A percentile compares a stretch with the other conserved stretches of the same genome.
These are phyloP conservation scores for Keithomyces neogunnii DNA, from an alignment of 2,329 filamentous ascomycete genomes.

Conservation along the genomic window DNA sequence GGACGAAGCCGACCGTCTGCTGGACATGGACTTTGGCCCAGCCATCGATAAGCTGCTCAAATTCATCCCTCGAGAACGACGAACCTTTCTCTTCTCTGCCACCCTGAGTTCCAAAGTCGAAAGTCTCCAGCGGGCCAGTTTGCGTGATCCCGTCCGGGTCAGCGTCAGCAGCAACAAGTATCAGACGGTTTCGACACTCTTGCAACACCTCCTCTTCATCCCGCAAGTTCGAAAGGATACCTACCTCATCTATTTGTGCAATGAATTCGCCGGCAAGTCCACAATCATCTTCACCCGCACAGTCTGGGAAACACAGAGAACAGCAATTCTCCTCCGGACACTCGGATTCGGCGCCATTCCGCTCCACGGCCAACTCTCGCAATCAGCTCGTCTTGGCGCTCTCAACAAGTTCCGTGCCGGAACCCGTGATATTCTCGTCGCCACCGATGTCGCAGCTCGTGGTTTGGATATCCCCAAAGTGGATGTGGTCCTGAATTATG, in stretches of 20 bases:
- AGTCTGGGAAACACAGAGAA: slow-evolving; percentile 79
- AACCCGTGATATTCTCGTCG: slow-evolving; percentile 78
- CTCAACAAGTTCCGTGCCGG: slow-evolving; percentile 82
- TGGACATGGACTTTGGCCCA: slow-evolving; percentile 91
- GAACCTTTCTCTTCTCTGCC: slow-evolving; percentile 86
- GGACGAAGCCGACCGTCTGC: slow-evolving; percentile 85
- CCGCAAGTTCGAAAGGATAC: slow-evolving; percentile 83
- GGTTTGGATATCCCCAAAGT: slow-evolving; percentile 92
- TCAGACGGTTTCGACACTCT: slow-evolving; percentile 81
- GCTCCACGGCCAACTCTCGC: slow-evolving; percentile 83
- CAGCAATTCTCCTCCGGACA: slow-evolving; percentile 73
- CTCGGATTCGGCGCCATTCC: slow-evolving; percentile 89
- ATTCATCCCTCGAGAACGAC: slow-evolving; percentile 67
- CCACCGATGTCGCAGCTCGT: slow-evolving; percentile 87
- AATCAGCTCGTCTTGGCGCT: slow-evolving; percentile 77
- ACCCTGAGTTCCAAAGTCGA: slow-evolving; percentile 94
- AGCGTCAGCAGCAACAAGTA: slow-evolving; percentile 77
- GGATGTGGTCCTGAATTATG: slow-evolving; percentile 78
- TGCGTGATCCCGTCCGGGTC: slow-evolving; percentile 76
- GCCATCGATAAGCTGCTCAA: slow-evolving; percentile 90
- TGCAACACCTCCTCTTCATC: slow-evolving; percentile 81
- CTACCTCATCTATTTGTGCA: slow-evolving; percentile 78
- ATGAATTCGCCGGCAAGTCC: slow-evolving; percentile 78
- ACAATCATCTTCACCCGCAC: slow-evolving; percentile 89
- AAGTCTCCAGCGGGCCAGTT: slow-evolving; percentile 78